These are phyloP conservation scores for Melaleuca quinquenervia DNA, from an alignment of 345 rosid species.

Conservation along the genomic window DNA sequence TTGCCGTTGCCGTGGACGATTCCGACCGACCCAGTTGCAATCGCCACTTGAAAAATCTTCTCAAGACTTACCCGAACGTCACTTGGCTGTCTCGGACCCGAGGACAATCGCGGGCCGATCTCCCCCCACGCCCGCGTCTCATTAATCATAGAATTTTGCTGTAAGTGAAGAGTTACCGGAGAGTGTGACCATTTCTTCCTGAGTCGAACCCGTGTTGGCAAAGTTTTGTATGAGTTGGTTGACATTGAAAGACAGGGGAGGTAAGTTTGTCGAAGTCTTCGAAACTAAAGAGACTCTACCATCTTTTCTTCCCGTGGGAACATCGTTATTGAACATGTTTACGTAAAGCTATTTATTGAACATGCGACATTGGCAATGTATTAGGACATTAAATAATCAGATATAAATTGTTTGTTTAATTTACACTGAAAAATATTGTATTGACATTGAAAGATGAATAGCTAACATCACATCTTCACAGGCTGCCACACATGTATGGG, in stretches of 20 bases:
- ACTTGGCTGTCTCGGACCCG: no score
- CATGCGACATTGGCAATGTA: background rate
- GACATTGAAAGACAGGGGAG: slow-evolving; percentile 29
- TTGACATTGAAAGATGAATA: background rate
- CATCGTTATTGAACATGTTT: slow-evolving; percentile 18
- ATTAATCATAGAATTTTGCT: background rate
- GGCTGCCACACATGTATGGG: background rate
- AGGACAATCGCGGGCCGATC: no score
- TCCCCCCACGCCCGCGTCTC: no score
- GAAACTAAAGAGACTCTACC: slow-evolving; percentile 35
- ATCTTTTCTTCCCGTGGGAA: slow-evolving; percentile 55
- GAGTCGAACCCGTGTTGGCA: slow-evolving; percentile 17
- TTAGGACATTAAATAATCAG: background rate
- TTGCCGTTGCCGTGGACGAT: no score
- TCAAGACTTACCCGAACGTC: no score
- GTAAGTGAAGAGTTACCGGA: slow-evolving; percentile 15
- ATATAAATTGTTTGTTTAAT: background rate
- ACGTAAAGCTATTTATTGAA: background rate
- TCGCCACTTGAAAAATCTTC: no score
- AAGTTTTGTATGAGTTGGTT: slow-evolving; percentile 14
- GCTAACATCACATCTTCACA: background rate
- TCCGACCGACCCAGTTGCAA: no score
- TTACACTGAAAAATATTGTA: background rate
- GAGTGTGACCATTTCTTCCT: slow-evolving; percentile 43
- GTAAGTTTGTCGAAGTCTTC: slow-evolving; percentile 25